A percentile compares a stretch with the other conserved stretches of the same genome.
These are phyloP conservation scores for Reutealis trisperma DNA, from an alignment of 345 rosid species.

Conservation along the genomic window DNA sequence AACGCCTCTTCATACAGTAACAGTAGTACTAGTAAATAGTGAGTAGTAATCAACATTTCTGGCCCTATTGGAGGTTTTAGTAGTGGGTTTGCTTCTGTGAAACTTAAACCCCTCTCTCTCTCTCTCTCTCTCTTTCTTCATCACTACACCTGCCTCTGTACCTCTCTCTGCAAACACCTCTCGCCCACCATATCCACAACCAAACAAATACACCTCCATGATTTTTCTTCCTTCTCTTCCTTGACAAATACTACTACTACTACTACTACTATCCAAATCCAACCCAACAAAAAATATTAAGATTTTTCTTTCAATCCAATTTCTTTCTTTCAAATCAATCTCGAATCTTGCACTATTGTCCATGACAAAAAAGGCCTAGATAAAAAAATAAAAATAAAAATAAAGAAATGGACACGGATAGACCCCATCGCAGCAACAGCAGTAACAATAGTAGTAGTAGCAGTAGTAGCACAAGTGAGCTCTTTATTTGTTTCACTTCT, in stretches of 20 bases:
- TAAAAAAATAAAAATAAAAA: neutral
- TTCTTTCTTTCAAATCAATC: neutral
- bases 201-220: constrained; percentile 8
- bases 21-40: no score
- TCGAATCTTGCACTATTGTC: neutral
- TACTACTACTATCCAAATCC: no score
- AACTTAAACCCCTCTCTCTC: constrained; percentile 29
- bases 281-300: no score
- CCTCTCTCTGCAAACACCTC: neutral
- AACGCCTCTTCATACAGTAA: no score
- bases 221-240: neutral
- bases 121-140: neutral
- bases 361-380: neutral
- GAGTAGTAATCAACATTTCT: no score
- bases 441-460: constrained; percentile 30
- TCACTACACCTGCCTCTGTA: neutral
- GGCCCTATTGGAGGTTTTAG: no score
- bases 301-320: neutral
- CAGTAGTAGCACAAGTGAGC: constrained; percentile 45
- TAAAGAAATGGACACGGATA: constrained; percentile 53
- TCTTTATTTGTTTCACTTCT: constrained; percentile 84
- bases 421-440: constrained; percentile 71
- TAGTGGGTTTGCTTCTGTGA: constrained; percentile 18
- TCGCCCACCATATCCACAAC: neutral
- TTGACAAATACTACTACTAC: no score